Percentiles rank a stretch among this genome's conserved stretches.
Evolutionary conservation across 2,329 filamentous ascomycete species (phyloP).

Genomic region (Sporothrix brunneoviolacea): DNA sequence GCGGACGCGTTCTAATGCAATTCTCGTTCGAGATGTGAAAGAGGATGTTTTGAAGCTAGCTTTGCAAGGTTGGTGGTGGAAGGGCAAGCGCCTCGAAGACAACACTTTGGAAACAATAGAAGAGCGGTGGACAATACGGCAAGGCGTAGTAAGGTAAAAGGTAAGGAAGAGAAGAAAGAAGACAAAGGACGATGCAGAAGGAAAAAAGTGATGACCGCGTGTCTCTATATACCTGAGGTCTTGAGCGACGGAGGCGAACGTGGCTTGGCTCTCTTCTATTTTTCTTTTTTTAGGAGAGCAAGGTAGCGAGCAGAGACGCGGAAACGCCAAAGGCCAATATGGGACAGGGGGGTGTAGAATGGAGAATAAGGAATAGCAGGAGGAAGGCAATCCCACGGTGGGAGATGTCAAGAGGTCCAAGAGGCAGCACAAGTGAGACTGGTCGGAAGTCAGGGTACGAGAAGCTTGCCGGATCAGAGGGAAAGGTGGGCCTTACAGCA

Average conservation of each 20-base stretch:
- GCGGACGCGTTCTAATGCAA: too few species aligned
- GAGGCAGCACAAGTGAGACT: constrained; percentile 3
- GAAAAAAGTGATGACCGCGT: not conserved
- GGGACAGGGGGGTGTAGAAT: constrained; percentile 6
- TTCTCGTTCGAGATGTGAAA: too few species aligned
- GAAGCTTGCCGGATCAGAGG: not conserved
- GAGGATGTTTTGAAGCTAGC: too few species aligned
- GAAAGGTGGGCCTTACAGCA: too few species aligned
- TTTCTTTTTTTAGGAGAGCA: not conserved
- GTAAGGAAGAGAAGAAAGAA: not conserved
- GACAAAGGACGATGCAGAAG: not conserved
- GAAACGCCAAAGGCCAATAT: not conserved
- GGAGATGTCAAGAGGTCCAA: not conserved
- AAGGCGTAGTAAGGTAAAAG: too few species aligned
- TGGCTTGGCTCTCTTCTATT: not conserved
- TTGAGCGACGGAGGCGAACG: constrained; percentile 1
- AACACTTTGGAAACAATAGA: too few species aligned
- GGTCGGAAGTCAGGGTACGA: not conserved
- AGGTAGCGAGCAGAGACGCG: not conserved
- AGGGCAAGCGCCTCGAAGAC: too few species aligned
- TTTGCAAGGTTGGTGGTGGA: too few species aligned
- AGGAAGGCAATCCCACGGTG: not conserved
- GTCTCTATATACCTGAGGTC: constrained; percentile 4
- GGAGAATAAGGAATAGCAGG: constrained; percentile 12
- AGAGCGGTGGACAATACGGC: not conserved